Evolutionary conservation across 225 moss, liverwort and hornwort species (phyloP).

Genomic region (Sphagnum contortum): DNA sequence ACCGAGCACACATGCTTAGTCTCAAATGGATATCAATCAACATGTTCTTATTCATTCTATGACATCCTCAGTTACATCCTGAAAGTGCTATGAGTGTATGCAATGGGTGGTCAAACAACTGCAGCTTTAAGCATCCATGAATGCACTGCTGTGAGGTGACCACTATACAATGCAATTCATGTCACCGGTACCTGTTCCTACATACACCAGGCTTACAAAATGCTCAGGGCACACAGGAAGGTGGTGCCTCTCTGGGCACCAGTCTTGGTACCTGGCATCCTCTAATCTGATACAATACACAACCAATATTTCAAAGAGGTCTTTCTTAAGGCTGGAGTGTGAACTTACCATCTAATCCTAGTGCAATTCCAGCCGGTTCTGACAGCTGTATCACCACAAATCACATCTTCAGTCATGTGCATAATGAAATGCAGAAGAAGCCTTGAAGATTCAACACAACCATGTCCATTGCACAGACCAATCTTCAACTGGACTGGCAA

Average conservation of each 20-base stretch:
- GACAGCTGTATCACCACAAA: conserved; percentile 49
- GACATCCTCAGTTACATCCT: not conserved
- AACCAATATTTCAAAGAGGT: too few relatives aligned
- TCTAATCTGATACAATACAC: too few relatives aligned
- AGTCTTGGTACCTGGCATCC: too few relatives aligned
- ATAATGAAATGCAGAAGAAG: not conserved
- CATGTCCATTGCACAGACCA: too few relatives aligned
- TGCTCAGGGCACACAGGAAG: not conserved
- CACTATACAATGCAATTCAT: too few relatives aligned
- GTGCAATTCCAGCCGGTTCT: conserved; percentile 92
- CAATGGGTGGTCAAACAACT: too few relatives aligned
- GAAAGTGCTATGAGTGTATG: not conserved
- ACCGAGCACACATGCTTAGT: not conserved
- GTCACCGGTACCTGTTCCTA: not conserved
- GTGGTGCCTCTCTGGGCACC: too few relatives aligned
- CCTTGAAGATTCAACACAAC: not conserved
- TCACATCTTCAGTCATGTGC: not conserved
- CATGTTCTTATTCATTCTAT: too few relatives aligned
- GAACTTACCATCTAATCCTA: conserved; percentile 62
- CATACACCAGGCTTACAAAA: not conserved
- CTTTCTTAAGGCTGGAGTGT: too few relatives aligned
- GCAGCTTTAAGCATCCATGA: too few relatives aligned
- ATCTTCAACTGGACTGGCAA: not conserved
- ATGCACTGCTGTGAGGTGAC: too few relatives aligned
- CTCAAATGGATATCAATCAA: not conserved